These are phyloP conservation scores for Tolypocladium album DNA, from an alignment of 2,329 filamentous ascomycete species.

Conservation along the genomic window DNA sequence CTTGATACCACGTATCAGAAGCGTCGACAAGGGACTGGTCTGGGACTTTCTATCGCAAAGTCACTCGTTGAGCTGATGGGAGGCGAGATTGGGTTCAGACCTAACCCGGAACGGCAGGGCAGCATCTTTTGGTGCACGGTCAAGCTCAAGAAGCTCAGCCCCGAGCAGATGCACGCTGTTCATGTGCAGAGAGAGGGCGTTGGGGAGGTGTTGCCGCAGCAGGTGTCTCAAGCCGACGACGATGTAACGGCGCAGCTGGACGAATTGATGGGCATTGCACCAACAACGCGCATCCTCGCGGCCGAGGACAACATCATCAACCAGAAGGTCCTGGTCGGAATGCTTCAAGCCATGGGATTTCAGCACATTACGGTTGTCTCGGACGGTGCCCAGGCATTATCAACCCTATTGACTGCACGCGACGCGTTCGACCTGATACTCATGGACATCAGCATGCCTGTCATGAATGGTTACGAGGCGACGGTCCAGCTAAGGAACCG, in stretches of 20 bases:
- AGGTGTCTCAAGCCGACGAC: constrained; percentile 14
- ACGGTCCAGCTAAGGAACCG: constrained; percentile 13
- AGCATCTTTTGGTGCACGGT: constrained; percentile 43
- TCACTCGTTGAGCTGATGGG: constrained; percentile 45
- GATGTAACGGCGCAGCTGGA: constrained; percentile 5
- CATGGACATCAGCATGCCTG: constrained; percentile 1
- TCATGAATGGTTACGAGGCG: constrained; percentile 2
- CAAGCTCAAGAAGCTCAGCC: constrained; percentile 25
- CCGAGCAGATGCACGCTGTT: constrained; percentile 16
- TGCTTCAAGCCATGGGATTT: constrained; percentile 28
- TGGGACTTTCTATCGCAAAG: constrained; percentile 47
- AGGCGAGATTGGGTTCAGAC: constrained; percentile 29
- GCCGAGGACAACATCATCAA: constrained; percentile 33
- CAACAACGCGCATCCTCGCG: constrained; percentile 26
- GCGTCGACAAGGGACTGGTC: constrained; percentile 42
- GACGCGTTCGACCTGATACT: constrained; percentile 17
- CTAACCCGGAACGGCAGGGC: constrained; percentile 33
- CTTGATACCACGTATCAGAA: constrained; percentile 42
- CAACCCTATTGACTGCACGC: constrained; percentile 18
- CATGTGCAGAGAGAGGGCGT: constrained; percentile 6
- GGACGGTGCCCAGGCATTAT: constrained; percentile 9
- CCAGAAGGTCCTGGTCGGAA: constrained; percentile 25
- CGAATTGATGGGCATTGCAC: constrained; percentile 24
- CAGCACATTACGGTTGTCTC: constrained; percentile 14
- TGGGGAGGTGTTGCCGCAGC: background rate